Evolutionary conservation across 2,329 filamentous ascomycete species (phyloP), one percentile per base, ranked within the genome.

Genomic region (Curvularia sp.): DNA sequence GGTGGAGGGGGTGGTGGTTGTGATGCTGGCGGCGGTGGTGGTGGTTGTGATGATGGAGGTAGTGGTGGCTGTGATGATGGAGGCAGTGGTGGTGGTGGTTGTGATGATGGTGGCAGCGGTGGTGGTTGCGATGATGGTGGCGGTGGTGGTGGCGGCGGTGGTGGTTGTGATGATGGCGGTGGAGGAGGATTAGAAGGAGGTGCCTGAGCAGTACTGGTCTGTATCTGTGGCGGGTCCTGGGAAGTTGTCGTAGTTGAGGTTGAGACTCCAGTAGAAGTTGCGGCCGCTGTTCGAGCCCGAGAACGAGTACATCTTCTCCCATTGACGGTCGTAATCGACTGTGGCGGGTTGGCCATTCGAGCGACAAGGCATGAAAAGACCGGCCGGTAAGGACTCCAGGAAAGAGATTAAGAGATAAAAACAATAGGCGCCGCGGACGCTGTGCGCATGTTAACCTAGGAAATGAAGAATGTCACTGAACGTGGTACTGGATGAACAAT

Each of bases 251-350:
- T 52, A 12, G 68, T 64, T 18, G 72, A 63, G 15, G 63, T 62
- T 48, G 64, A 65, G 22, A 63, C 35, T 53, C 67, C 49, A 51
- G 66, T 66, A 35, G 69, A 55, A 62, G 66, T 65, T 22, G 70
- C 53, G 44, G 63, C 64, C 55, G 70, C 65, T 38, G 70, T 73
- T 44, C 73, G 70, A 60, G 69, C 73, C 47, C 72, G 73, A 55
- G 75, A 74, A 60, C 75, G 74, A 63, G 75, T 77, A 67, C 76
- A 78, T 68, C 72, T 70, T 66, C 70, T 70, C 63, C 76, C 76
- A 62, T 58, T 75, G 62, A 78, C 75, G 56, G 74, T 77, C 55
- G 74, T 77, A 51, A 72, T 74, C 47, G 69, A 71, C 44, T 73
- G 70, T 69, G 68, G 67, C 39, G 75, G 76, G 65, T 74, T 69